phyloP scores from a whole-genome alignment of 352 stramenopile species.

The Globisporangium heterothallicum region DNA sequence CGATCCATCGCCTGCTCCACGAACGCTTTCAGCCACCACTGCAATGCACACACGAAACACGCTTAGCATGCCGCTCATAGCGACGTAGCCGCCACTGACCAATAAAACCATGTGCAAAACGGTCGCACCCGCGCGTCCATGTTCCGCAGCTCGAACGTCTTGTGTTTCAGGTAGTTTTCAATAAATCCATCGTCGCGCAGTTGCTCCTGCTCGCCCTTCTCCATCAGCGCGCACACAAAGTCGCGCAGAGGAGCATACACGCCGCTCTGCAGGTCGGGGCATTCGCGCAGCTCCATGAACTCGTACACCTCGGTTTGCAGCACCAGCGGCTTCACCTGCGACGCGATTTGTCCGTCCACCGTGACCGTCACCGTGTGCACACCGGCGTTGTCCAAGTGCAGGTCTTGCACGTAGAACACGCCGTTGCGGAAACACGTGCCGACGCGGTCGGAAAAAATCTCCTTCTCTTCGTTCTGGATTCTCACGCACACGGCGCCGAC shows the following conservation, averaged over 20 bases:
- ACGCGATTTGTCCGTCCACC: conserved; percentile 46
- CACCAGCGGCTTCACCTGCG: conserved; percentile 45
- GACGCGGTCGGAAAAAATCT: conserved; percentile 62
- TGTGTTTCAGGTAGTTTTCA: conserved; percentile 41
- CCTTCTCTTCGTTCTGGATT: conserved; percentile 75
- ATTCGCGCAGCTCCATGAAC: conserved; percentile 79
- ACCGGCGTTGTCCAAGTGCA: conserved; percentile 49
- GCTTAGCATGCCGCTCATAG: not conserved
- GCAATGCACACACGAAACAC: not conserved
- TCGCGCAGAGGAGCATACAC: conserved; percentile 58
- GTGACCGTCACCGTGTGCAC: conserved; percentile 59
- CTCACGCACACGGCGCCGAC: conserved; percentile 54
- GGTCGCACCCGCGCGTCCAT: conserved; percentile 59
- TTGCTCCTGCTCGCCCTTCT: conserved; percentile 34
- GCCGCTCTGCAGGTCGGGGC: conserved; percentile 32
- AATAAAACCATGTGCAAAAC: not conserved
- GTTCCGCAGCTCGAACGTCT: conserved; percentile 57
- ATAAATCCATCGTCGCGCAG: conserved; percentile 58
- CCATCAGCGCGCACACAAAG: conserved; percentile 43
- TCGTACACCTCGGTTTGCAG: conserved; percentile 68
- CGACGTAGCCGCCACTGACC: not conserved
- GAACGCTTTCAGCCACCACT: conserved; percentile 76
- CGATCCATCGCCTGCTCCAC: conserved; percentile 70
- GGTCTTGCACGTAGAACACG: conserved; percentile 79
- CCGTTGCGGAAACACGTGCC: conserved; percentile 57